A percentile compares a stretch with the other conserved stretches of the same genome.
Evolutionary conservation across 106 monocot genomes (phyloP).

Genomic region (Ottelia alismoides): DNA sequence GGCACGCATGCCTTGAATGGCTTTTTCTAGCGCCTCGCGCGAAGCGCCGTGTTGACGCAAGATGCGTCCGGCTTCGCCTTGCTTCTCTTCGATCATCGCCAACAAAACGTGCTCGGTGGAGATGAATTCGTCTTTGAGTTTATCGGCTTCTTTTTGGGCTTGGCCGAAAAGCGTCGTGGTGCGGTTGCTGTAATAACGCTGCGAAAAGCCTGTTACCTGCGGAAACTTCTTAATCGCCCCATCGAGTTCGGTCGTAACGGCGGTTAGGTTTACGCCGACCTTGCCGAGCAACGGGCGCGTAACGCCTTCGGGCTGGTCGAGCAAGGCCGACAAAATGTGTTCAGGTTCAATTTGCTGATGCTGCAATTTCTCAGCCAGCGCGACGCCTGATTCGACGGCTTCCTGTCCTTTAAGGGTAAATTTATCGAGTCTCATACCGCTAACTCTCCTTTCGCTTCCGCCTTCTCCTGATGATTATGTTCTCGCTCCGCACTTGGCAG

Average conservation of each 20-base stretch:
- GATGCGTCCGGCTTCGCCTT: constrained; percentile 33
- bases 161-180: constrained; percentile 34
- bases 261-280: constrained; percentile 9
- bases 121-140: constrained; percentile 26
- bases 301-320: constrained; percentile 1
- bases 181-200: constrained; percentile 28
- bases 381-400: background rate
- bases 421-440: constrained; percentile 4
- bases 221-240: constrained; percentile 32
- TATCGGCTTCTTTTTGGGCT: constrained; percentile 30
- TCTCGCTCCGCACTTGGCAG: too few relatives aligned
- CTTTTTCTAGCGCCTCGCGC: constrained; percentile 30
- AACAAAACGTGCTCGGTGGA: constrained; percentile 40
- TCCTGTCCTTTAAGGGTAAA: constrained; percentile 7
- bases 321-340: background rate
- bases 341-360: background rate
- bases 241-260: constrained; percentile 24
- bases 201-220: too few relatives aligned
- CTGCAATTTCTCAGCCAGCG: constrained; percentile 1
- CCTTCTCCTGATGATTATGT: too few relatives aligned
- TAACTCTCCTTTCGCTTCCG: too few relatives aligned
- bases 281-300: constrained; percentile 5
- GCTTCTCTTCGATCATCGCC: constrained; percentile 32
- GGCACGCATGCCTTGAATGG: too few relatives aligned
- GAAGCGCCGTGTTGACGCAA: constrained; percentile 13